Base-by-base conservation (phyloP, 2,329 filamentous ascomycete species). In the Coleophoma cylindrospora region DNA sequence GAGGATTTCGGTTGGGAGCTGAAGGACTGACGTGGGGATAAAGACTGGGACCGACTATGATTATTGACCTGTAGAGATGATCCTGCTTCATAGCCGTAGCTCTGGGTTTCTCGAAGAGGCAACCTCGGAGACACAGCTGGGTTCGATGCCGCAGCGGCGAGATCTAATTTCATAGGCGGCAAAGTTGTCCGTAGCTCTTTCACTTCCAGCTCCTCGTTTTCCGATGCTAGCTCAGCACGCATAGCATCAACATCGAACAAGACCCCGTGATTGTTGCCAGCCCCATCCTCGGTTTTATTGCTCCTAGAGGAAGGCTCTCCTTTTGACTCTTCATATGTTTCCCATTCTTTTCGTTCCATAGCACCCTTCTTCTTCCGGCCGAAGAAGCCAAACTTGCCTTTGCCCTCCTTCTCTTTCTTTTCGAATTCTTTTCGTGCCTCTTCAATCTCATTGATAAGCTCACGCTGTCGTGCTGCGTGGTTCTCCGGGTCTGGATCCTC, bases 161-260 rank as follows among this genome's bases (percentile, higher is more conserved):
- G 60, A 53, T 86, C 80, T 50, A 96, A 78, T 66, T 90, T 94
- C 79, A 96, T 95, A 0, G 91, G 89, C 43, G 92, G 91, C 21
- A 96, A 73, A 2, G 91, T 96, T 45, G 87, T 91, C 68, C 94
- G 80, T 52, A 96, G 80, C 70, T 97, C 89, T 64, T 83, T 86
- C 56, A 95, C 83, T 66, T 81, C 75, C 43, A 84, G 68, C 60
- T 44, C 41, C 22, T 44, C 41, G 15, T 61, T 57, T 40, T 68
- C 61, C 40, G 53, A 64, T 36, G 89, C 89, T 34, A 99, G 74
- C 61, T 95, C 89, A 10, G 89, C 85, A 45, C 89, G 80, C 57
- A 99, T 97, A 12, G 94, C 94, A 61, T 99, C 94, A 43, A 99
- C 83, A 62, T 99, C 94, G 62, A 99, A 99, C 43, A 99, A 76